phyloP scores from a whole-genome alignment of 2,329 filamentous ascomycete genomes.

The Cytospora chrysosperma region DNA sequence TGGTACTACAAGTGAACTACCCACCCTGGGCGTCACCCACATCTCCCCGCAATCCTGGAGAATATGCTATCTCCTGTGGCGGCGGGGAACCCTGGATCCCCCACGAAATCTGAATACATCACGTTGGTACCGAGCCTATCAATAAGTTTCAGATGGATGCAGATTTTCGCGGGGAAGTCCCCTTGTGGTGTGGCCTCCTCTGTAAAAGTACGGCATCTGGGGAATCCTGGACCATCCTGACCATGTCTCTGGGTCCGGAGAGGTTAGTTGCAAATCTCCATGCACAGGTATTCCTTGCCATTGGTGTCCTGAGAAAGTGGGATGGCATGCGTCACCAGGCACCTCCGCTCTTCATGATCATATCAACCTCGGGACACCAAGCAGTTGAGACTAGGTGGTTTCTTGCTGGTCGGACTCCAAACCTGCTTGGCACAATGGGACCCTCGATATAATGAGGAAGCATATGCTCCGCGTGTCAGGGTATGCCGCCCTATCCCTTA shows the following conservation, averaged over 20 bases:
- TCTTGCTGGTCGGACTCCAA: not conserved
- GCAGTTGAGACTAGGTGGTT: not conserved
- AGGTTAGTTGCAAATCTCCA: not conserved
- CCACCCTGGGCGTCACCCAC: too few relatives aligned
- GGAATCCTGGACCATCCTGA: not conserved
- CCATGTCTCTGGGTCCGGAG: not conserved
- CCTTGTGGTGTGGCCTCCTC: not conserved
- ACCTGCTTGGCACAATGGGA: not conserved
- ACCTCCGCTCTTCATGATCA: not conserved
- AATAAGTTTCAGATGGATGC: not conserved
- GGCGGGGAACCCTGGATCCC: not conserved
- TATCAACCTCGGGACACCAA: not conserved
- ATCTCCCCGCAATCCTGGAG: too few relatives aligned
- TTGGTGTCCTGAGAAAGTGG: not conserved
- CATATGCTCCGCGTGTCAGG: not conserved
- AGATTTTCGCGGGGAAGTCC: not conserved
- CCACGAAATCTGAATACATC: not conserved
- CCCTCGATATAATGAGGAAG: not conserved
- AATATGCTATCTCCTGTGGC: too few relatives aligned
- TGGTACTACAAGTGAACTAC: too few relatives aligned
- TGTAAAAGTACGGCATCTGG: not conserved
- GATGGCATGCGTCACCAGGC: not conserved
- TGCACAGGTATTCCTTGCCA: not conserved
- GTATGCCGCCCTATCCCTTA: not conserved
- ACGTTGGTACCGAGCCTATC: not conserved